Evolutionary conservation across 2,329 filamentous ascomycete genomes (phyloP).

Genomic region (Diaporthe vaccinii): DNA sequence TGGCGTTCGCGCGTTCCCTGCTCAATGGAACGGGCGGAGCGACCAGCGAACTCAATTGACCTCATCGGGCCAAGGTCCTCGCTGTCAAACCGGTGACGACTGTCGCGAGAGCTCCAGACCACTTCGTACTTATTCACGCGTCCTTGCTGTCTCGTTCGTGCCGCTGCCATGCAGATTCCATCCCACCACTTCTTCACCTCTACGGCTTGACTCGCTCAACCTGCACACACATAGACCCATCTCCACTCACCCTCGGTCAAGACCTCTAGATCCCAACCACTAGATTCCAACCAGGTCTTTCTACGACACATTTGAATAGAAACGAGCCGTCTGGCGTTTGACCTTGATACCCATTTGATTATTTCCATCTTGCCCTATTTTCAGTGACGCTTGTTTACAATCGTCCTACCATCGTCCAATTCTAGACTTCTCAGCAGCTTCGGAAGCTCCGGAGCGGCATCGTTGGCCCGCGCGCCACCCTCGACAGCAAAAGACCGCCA

Average conservation of each 20-base stretch:
- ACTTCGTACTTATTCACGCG: slow-evolving; percentile 18
- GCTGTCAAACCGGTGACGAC: slow-evolving; percentile 14
- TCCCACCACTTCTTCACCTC: too few relatives aligned
- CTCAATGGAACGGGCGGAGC: not conserved
- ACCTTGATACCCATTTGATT: slow-evolving; percentile 10
- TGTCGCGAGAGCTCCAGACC: slow-evolving; percentile 17
- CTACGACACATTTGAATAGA: not conserved
- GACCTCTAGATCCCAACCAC: not conserved
- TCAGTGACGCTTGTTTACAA: not conserved
- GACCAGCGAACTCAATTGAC: slow-evolving; percentile 12
- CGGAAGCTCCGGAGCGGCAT: not conserved
- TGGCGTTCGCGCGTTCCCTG: slow-evolving; percentile 22
- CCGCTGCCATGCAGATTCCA: not conserved
- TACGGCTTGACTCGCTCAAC: not conserved
- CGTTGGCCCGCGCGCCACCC: not conserved
- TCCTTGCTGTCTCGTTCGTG: not conserved
- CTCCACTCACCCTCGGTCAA: slow-evolving; percentile 1
- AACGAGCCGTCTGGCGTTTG: not conserved
- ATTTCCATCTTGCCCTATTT: not conserved
- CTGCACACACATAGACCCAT: not conserved
- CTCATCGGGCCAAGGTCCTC: slow-evolving; percentile 7
- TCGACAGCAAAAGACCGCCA: not conserved
- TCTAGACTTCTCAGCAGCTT: not conserved
- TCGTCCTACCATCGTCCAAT: not conserved
- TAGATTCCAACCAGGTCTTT: not conserved